Base-by-base conservation (phyloP, 768 basidiomycete species). In the Hysterangium stoloniferum region DNA sequence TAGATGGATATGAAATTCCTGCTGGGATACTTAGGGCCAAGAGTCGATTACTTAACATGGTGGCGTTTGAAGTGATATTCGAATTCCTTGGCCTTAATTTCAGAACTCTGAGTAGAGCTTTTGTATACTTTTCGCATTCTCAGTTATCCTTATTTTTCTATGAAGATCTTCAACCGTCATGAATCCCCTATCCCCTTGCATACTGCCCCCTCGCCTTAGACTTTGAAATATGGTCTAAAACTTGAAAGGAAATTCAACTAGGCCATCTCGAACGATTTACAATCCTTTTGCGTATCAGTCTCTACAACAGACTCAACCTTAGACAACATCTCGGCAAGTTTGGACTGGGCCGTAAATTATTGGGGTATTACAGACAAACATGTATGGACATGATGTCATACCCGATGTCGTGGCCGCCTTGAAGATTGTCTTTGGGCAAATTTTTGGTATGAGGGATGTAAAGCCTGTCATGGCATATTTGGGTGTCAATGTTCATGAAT, bases 1-100 rank as follows among this genome's bases (percentile, higher is more conserved):
- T 57, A 92, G 90, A 82, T 48, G 93, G 91, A 8, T 97, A 94
- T 58, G 93, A 95, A 47, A 81, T 91, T 32, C 72, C 96, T 3
- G 80, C 81, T 0, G 79, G 78, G 28, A 81, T 87, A 20, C 69
- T 97, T 13, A 71, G 83, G 24, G 68, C 70, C 29, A 95, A 94
- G 67, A 74, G 78, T 35, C 72, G 74, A 17, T 62, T 91, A 49
- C 79, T 97, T 62, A 88, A 90, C 58, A 73, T 85, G 65, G 82
- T 84, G 1, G 74, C 81, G 6, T 91, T 89, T 57, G 88, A 92
- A 60, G 84, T 80, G 0, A 57, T 97, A 13, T 88, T 96, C 59
- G 82, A 86, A 63, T 90, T 92, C 59, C 63, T 94, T 20, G 94
- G 94, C 6, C 68, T 95, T 58, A 86, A 86, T 62, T 86, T 91